A percentile compares a stretch with the other conserved stretches of the same genome.
These are phyloP conservation scores for Rhododendron simsii DNA, from an alignment of 148 eudicot species.

Conservation along the genomic window DNA sequence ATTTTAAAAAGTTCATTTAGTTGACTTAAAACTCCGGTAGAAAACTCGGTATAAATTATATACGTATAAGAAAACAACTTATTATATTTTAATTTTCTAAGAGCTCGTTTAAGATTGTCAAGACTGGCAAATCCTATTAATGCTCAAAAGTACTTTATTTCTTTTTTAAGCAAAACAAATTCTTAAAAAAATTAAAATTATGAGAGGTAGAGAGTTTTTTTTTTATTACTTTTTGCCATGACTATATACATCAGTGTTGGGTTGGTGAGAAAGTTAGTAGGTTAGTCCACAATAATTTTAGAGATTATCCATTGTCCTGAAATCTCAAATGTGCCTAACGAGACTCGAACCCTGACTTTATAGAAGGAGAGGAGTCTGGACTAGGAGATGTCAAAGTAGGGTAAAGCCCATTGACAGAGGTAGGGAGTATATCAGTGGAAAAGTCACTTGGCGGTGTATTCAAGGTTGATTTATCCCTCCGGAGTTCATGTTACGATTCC, in stretches of 20 bases:
- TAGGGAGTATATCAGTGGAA: not conserved
- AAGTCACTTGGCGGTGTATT: not conserved
- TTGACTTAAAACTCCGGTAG: not conserved
- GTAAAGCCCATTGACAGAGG: too few species aligned
- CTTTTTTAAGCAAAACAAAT: not conserved
- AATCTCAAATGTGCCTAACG: too few species aligned
- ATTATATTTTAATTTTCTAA: not conserved
- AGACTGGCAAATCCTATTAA: not conserved
- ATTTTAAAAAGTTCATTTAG: not conserved
- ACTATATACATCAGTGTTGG: too few species aligned
- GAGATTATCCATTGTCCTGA: too few species aligned
- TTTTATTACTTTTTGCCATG: too few species aligned
- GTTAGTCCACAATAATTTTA: too few species aligned
- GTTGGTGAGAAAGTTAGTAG: too few species aligned
- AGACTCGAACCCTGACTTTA: too few species aligned
- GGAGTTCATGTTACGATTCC: not conserved
- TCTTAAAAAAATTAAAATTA: not conserved
- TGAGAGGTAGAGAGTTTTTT: not conserved
- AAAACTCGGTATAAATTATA: not conserved
- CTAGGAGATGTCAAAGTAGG: too few species aligned
- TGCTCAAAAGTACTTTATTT: not conserved
- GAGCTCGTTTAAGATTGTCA: not conserved
- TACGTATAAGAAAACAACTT: not conserved
- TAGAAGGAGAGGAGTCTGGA: accelerated
- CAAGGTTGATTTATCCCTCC: not conserved